Evolutionary conservation across 805 yeast species (phyloP).

Genomic region (Suhomyces vadensis): DNA sequence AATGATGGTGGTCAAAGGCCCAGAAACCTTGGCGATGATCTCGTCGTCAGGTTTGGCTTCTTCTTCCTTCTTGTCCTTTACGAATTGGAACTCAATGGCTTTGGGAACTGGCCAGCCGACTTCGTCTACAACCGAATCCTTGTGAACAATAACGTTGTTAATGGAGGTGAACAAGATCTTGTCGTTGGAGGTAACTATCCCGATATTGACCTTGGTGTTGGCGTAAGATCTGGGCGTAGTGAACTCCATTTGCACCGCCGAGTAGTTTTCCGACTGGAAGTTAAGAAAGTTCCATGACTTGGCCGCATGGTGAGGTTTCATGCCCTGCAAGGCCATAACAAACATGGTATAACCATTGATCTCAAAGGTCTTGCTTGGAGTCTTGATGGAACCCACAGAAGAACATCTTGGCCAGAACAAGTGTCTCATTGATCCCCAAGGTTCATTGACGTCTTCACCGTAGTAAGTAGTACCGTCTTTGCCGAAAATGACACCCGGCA

Average conservation of each 20-base stretch:
- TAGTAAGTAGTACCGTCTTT: conserved; percentile 81
- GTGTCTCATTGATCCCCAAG: conserved; percentile 98
- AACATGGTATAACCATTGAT: conserved; percentile 67
- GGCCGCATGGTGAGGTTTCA: conserved; percentile 99
- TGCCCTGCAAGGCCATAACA: conserved; percentile 96
- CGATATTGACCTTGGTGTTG: conserved; percentile 74
- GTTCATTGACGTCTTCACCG: conserved; percentile 79
- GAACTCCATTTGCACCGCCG: conserved; percentile 91
- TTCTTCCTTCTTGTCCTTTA: conserved; percentile 49
- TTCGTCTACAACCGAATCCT: conserved; percentile 54
- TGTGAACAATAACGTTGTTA: conserved; percentile 64
- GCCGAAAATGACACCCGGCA: conserved; percentile 88
- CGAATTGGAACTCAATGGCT: conserved; percentile 55
- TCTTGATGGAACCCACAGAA: conserved; percentile 62
- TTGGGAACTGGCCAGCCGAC: conserved; percentile 93
- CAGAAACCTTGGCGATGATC: conserved; percentile 54
- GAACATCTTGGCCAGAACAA: conserved; percentile 91
- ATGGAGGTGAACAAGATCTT: conserved; percentile 64
- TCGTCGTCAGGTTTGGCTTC: conserved; percentile 44
- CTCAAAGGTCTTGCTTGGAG: conserved; percentile 28
- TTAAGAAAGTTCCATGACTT: conserved; percentile 93
- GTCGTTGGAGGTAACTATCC: conserved; percentile 65
- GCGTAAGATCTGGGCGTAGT: conserved; percentile 92
- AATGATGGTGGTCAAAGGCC: conserved; percentile 60
- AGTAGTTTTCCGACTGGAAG: conserved; percentile 72